A percentile compares a stretch with the other conserved stretches of the same genome.
Evolutionary conservation across 2,329 filamentous ascomycete genomes (phyloP).

Genomic region (Microcyclospora pomicola): DNA sequence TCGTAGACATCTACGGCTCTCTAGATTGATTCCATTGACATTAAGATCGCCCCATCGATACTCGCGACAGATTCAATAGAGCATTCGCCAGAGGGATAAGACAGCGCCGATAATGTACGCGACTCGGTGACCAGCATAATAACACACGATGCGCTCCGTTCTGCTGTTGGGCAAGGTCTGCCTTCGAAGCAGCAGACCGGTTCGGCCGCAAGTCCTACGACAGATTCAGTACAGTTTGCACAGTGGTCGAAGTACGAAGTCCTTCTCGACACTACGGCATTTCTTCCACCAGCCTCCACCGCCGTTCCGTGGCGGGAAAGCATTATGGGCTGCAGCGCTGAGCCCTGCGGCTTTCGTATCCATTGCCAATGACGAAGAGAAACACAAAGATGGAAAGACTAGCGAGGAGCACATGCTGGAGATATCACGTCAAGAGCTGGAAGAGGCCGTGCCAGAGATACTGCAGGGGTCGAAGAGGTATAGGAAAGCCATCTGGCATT

Average conservation of each 20-base stretch:
- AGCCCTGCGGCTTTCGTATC: constrained; percentile 47
- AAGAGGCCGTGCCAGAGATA: constrained; percentile 50
- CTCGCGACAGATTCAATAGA: too few relatives aligned
- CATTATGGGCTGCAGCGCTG: constrained; percentile 31
- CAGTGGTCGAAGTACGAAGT: constrained; percentile 13
- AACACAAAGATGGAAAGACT: constrained; percentile 44
- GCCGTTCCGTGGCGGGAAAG: constrained; percentile 22
- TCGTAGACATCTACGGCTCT: too few relatives aligned
- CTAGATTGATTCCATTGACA: too few relatives aligned
- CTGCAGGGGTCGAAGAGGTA: constrained; percentile 46
- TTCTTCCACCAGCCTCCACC: constrained; percentile 20
- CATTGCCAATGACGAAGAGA: constrained; percentile 32
- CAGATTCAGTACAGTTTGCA: constrained; percentile 18
- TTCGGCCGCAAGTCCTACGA: constrained; percentile 18
- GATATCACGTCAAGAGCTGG: constrained; percentile 63
- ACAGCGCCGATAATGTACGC: too few relatives aligned
- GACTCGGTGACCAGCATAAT: too few relatives aligned
- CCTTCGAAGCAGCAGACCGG: constrained; percentile 9
- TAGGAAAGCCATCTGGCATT: constrained; percentile 47
- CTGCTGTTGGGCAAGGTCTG: constrained; percentile 15
- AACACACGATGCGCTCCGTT: constrained; percentile 19
- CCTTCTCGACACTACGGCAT: constrained; percentile 14
- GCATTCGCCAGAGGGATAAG: too few relatives aligned
- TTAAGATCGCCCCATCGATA: too few relatives aligned
- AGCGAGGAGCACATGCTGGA: constrained; percentile 78